A percentile compares a stretch with the other conserved stretches of the same genome.
Evolutionary conservation across 441 rosid genomes (phyloP).

Genomic region (Arabidopsis lyrata): DNA sequence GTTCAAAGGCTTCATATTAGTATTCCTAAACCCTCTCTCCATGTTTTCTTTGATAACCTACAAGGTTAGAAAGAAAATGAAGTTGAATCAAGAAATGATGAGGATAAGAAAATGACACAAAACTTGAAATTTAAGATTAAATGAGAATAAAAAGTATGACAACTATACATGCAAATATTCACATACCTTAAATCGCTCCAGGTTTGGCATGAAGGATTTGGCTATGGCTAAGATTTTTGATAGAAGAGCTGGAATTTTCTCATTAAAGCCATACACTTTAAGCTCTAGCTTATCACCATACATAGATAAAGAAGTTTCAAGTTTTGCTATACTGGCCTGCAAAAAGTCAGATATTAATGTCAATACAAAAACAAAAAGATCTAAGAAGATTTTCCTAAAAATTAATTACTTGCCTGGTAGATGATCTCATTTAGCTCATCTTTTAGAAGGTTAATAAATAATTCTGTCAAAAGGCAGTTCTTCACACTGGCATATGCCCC

Average conservation of each 20-base stretch:
- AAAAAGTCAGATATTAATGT: conserved; percentile 32
- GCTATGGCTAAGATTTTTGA: conserved; percentile 72
- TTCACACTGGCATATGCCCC: conserved; percentile 73
- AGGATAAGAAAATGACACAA: conserved; percentile 4
- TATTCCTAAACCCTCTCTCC: conserved; percentile 81
- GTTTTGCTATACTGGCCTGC: conserved; percentile 96
- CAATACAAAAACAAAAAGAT: conserved; percentile 19
- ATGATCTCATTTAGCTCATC: conserved; percentile 91
- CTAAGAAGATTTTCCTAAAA: conserved; percentile 25
- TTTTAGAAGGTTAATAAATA: conserved; percentile 84
- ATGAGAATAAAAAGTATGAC: not conserved
- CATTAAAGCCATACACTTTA: conserved; percentile 92
- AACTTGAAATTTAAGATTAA: not conserved
- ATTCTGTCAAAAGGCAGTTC: conserved; percentile 84
- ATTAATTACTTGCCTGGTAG: conserved; percentile 76
- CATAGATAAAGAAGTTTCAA: conserved; percentile 81
- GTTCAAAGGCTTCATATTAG: conserved; percentile 89
- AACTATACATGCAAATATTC: conserved; percentile 15
- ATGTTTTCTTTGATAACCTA: conserved; percentile 92
- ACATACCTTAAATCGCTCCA: conserved; percentile 84
- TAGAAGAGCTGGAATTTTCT: conserved; percentile 79
- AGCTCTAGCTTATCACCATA: conserved; percentile 85
- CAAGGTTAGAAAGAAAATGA: conserved; percentile 28
- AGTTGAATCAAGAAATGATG: conserved; percentile 12
- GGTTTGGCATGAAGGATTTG: conserved; percentile 71